Conservation (phyloP, 2,329 filamentous ascomycete species). For the Stagonosporopsis chrysanthemi region DNA sequence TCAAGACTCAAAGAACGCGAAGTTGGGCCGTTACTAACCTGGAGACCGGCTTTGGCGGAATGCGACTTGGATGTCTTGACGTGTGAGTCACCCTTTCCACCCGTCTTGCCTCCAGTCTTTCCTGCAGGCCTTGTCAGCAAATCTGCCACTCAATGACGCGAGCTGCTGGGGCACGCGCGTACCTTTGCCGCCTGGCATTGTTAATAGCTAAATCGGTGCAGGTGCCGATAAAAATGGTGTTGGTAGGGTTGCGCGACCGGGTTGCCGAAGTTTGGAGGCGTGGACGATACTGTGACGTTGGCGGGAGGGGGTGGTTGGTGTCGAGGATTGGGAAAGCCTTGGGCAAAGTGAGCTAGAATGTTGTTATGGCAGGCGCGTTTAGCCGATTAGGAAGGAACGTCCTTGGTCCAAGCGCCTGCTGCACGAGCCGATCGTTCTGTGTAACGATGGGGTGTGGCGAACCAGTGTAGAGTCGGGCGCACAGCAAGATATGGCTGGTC, state of each 20-base stretch:
- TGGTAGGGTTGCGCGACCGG: conserved; percentile 44
- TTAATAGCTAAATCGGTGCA: conserved; percentile 32
- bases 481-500: conserved; percentile 1
- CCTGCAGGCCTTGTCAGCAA: conserved; percentile 48
- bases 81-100: conserved; percentile 76
- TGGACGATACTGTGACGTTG: conserved; percentile 42
- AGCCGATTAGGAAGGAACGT: conserved; percentile 36
- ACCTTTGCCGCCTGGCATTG: conserved; percentile 89
- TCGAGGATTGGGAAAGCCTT: conserved; percentile 35
- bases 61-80: conserved; percentile 93
- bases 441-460: conserved; percentile 9
- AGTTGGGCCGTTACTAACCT: conserved; percentile 70
- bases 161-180: conserved; percentile 62
- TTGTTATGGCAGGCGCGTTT: conserved; percentile 42
- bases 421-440: conserved; percentile 32
- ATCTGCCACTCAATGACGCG: conserved; percentile 27
- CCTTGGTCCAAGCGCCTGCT: conserved; percentile 26
- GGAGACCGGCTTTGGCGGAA: conserved; percentile 91
- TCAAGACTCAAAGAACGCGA: conserved; percentile 26
- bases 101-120: conserved; percentile 82
- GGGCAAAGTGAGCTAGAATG: conserved; percentile 21
- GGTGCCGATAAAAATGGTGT: conserved; percentile 35
- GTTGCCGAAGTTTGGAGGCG: conserved; percentile 30
- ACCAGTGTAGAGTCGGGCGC: background rate
- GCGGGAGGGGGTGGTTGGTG: conserved; percentile 44